Evolutionary conservation across 352 stramenopile species (phyloP), one percentile per base, ranked within the genome.

Genomic region (Globisporangium rhizosaccharum): DNA sequence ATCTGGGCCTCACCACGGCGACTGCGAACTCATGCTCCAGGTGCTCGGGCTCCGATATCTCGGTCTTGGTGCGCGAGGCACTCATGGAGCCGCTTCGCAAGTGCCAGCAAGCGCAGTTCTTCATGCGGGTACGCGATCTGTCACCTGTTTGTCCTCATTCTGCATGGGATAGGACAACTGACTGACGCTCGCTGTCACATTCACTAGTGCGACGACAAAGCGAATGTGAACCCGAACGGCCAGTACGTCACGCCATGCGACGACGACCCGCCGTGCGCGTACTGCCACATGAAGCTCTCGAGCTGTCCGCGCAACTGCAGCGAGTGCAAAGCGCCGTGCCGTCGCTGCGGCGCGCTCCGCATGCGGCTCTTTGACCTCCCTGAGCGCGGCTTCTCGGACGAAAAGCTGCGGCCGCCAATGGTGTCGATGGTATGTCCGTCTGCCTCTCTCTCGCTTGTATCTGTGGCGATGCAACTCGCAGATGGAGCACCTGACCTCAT

Each of bases 51-150:
- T 97, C 93, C 26, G 97, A 99, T 86, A 98, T 99, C 30, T 97
- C 90, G 26, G 87, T 98, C 7, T 70, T 99, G 33, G 96, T 99
- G 7, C 92, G 97, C 53, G 97, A 99, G 61, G 97, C 96, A 3
- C 67, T 99, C 25, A 99, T 99, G 96, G 80, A 98, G 71, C 97
- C 97, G 7, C 71, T 99, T 28, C 78, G 96, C 58, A 94, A 96
- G 69, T 99, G 96, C 67, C 96, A 99, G 65, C 83, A 98, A 76
- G 96, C 97, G n/a, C 93, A 98, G 60, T 95, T 93, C 59, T 96
- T 96, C 66, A 81, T 68, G 41, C 72, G 73, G 42, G 85, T 96
- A 76, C 59, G 23, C 14, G 0, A 37, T 20, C 36, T 36, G 11
- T 42, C 9, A 9, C 39, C 25, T 37, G 15, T 30, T 12, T 39